Conservation (phyloP, 768 basidiomycete species). For the button mushroom (Agaricus bisporus) region DNA sequence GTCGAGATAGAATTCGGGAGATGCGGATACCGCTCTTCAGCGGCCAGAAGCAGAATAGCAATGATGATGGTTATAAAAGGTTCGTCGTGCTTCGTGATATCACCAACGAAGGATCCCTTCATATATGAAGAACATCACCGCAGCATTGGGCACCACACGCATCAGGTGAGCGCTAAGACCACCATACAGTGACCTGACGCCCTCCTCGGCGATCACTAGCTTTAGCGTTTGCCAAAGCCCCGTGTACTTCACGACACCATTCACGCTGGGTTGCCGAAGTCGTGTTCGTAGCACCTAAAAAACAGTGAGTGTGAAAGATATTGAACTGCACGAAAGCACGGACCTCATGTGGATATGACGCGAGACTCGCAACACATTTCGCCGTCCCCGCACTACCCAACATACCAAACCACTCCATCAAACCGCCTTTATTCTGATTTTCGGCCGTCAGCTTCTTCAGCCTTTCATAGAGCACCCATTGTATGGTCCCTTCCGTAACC, state of each 20-base stretch:
- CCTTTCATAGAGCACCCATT: conserved; percentile 95
- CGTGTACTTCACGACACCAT: conserved; percentile 78
- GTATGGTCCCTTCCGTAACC: conserved; percentile 93
- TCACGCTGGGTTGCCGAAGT: conserved; percentile 78
- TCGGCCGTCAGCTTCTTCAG: conserved; percentile 65
- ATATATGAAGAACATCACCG: conserved; percentile 95
- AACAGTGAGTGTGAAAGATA: not conserved
- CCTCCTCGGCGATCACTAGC: conserved; percentile 87
- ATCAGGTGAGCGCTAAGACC: conserved; percentile 93
- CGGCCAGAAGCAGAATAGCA: not conserved
- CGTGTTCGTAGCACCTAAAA: conserved; percentile 84
- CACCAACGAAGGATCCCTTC: conserved; percentile 74
- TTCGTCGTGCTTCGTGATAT: not conserved
- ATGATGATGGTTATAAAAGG: not conserved
- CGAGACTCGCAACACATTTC: conserved; percentile 88
- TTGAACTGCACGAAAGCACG: conserved; percentile 17
- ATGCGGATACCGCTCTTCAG: not conserved
- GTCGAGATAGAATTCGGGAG: not conserved
- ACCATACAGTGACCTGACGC: conserved; percentile 77
- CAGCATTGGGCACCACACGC: conserved; percentile 95
- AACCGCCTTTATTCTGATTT: conserved; percentile 49
- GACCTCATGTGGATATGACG: conserved; percentile 98
- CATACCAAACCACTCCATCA: conserved; percentile 72
- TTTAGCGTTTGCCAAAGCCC: conserved; percentile 81
- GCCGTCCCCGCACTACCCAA: conserved; percentile 88